Evolutionary conservation across 345 rosid species (phyloP), one percentile per base, ranked within the genome.

Genomic region (Lenwebbia sp.): DNA sequence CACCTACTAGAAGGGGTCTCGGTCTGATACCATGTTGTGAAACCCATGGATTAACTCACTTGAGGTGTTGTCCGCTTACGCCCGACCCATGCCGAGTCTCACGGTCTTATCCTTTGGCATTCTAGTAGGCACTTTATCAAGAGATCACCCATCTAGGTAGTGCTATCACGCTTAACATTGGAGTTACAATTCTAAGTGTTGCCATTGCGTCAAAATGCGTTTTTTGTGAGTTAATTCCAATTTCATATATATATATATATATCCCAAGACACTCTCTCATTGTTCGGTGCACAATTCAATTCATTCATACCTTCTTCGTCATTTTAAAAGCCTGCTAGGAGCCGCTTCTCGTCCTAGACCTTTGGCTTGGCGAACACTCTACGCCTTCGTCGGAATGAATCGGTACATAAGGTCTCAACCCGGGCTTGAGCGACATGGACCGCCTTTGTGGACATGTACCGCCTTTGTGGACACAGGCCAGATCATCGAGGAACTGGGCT

Each of bases 1-100:
- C 54, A 52, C 21, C 22, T 62, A 30, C 14, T 14, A 0, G 30
- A 62, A 3, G 0, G 75, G 40, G 11, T 62, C 41, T 62, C 21
- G 1, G 1, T 62, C 0, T 14, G 0, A 62, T 3, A 28, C 10
- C 40, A 60, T 60, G 4, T 0, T 62, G 15, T 0, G 12, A 3
- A 21, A 62, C 10, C 5, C 10, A 15, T 28, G 10, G 3, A 28
- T 62, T 30, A 62, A 62, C 2, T 62, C 22, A 7, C 10, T 14
- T 5, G 0, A 30, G 40, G 1, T 30, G 7, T 14, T 62, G 22
- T 62, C 10, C 8, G 7, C 3, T 62, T 28, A 14, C 0, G 5
- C 41, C 30, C 7, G 4, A 14, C 22, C 11, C 7, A 30, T 62
- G 15, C 4, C 21, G 15, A 62, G 54, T 28, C 75, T 14, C 11